Evolutionary conservation across 257 asterid genomes (phyloP), one percentile per base, ranked within the genome.

Genomic region (Parsonsia alboflavescens): DNA sequence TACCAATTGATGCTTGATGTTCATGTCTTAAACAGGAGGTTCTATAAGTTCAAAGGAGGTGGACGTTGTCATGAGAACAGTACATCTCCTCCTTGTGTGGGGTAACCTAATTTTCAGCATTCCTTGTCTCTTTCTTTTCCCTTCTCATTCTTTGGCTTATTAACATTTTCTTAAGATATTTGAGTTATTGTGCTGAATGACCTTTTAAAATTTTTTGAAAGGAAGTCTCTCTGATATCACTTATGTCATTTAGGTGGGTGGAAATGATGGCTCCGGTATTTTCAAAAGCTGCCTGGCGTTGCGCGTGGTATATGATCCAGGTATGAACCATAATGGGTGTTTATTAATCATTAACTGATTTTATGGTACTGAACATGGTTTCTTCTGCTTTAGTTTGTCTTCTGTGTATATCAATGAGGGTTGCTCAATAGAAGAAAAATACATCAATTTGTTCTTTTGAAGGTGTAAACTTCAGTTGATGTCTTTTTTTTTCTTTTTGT

Each of bases 191-290:
- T 49, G 15, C 45, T 19, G 44, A 24, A 33, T 63, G 10, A 17
- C 16, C 22, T 74, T 28, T 5, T 2, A 54, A 24, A 45, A 10
- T 9, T 5, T 12, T 22, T 13, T 17, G 48, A 46, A 64, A 75
- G 45, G 30, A 46, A 10, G 42, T 48, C 19, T 75, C 49, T 71
- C 36, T 69, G 19, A 59, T 10, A 39, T 42, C 54, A 48, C 42
- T 15, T 36, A 12, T 66, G n/a, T 9, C 46, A 44, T 82, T 84
- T 80, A 93, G 98, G 66, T 93, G 98, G 98, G 97, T 91, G 73
- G 98, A 93, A 80, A 89, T 93, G 98, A 93, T 93, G 98, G 98
- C 97, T 78, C 98, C 98, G 0, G 98, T 91, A 26, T 93, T 91
- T 80, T 91, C 98, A 3, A 86, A 73, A 82, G 90, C 90, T 10